Conservation (phyloP, 108 stramenopile genomes). For the Nannochloropsis salina region DNA sequence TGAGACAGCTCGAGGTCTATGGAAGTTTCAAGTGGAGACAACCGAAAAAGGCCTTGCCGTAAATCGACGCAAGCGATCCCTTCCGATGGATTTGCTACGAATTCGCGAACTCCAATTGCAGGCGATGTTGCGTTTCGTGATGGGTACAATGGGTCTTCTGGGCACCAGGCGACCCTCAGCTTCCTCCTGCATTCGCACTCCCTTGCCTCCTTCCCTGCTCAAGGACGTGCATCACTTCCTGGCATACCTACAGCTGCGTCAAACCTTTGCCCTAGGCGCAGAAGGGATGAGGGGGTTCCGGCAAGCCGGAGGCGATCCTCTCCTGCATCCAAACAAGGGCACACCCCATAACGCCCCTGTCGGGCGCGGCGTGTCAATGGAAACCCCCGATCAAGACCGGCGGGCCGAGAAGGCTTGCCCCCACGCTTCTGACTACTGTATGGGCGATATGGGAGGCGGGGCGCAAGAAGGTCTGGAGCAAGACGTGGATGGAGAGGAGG, state of each 20-base stretch:
- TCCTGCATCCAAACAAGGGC: background rate
- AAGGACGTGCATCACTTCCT: background rate
- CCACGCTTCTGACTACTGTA: background rate
- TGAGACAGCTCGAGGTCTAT: background rate
- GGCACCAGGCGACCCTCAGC: background rate
- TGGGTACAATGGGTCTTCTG: background rate
- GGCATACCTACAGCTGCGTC: conserved; percentile 1
- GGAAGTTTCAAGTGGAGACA: background rate
- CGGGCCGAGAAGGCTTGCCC: background rate
- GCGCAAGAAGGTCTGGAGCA: background rate
- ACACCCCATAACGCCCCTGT: background rate
- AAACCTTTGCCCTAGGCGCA: background rate
- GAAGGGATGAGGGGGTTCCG: background rate
- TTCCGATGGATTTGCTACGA: background rate
- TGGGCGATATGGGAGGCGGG: background rate
- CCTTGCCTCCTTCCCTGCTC: background rate
- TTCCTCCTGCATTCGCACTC: background rate
- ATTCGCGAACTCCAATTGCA: background rate
- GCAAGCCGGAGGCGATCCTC: background rate
- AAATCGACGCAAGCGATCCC: background rate
- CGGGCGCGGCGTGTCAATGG: background rate
- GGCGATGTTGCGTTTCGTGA: background rate
- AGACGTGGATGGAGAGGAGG: background rate
- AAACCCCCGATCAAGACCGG: background rate
- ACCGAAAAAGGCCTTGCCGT: background rate